Evolutionary conservation across 306 rosid genomes (phyloP), one percentile per base, ranked within the genome.

Genomic region (Dryas octopetala): DNA sequence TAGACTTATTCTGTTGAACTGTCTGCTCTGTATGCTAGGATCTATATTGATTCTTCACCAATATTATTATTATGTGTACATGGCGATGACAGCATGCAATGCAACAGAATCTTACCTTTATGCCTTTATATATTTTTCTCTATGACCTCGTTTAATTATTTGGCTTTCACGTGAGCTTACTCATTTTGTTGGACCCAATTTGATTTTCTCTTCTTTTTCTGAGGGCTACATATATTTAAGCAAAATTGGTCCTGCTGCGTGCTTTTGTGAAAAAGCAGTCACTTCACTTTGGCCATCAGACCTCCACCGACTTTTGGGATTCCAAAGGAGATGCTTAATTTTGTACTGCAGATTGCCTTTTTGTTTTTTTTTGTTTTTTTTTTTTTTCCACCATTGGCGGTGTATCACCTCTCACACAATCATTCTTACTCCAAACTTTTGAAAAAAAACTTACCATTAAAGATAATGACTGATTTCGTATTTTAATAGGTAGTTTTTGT

Each of bases 151-250:
- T 28, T 62, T 74, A 63, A 63, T 49, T 63, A 32, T 49, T 63
- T 63, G 69, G 77, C 77, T 48, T 40, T 32, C 60, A 73, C 16
- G 61, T 60, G 69, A 74, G 77, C 47, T 74, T 26, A 32, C 47
- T 3, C 41, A 17, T 5, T 13, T 69, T 5, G 44, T 19, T 52
- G 49, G 57, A 50, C 46, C 55, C 50, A 51, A 8, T 62, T 51
- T 12, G 14, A 16, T 55, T 43, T 19, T 40, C 57, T 70, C 4
- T 50, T 14, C 6, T 61, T 61, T 68, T n/a, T 5, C 11, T 50
- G 26, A 49, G 9, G 66, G 45, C 44, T 12, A 19, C 26, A 62
- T 70, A 53, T 23, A 67, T 68, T 43, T 19, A 48, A 6, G 53
- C 53, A 71, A 43, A n/a, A 1, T 70, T 1, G 38, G 9, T 8